Evolutionary conservation across 345 rosid genomes (phyloP).

Genomic region (Nasturtium officinale): DNA sequence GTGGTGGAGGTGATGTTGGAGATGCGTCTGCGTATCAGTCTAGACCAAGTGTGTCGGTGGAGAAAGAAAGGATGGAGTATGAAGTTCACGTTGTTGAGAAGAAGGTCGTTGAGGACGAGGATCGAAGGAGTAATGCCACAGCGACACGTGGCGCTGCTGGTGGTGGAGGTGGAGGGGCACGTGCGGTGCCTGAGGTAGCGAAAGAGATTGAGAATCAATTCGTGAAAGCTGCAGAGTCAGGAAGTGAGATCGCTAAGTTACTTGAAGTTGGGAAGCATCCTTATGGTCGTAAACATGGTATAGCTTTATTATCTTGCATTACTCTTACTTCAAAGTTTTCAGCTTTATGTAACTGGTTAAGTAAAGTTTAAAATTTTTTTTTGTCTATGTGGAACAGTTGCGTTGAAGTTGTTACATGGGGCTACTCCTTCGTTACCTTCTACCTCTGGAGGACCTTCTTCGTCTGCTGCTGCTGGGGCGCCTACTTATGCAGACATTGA

Average conservation of each 20-base stretch:
- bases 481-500: slow-evolving; percentile 54
- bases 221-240: slow-evolving; percentile 78
- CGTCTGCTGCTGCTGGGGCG: slow-evolving; percentile 33
- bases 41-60: slow-evolving; percentile 48
- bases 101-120: slow-evolving; percentile 67
- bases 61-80: slow-evolving; percentile 56
- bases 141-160: slow-evolving; percentile 35
- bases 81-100: slow-evolving; percentile 88
- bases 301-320: background rate
- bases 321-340: background rate
- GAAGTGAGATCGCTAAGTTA: slow-evolving; percentile 75
- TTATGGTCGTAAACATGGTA: slow-evolving; percentile 79
- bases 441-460: slow-evolving; percentile 58
- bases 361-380: slow-evolving; percentile 2
- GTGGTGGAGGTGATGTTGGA: slow-evolving; percentile 28
- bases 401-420: slow-evolving; percentile 66
- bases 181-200: slow-evolving; percentile 59
- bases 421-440: slow-evolving; percentile 59
- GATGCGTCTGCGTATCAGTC: slow-evolving; percentile 41
- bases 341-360: slow-evolving; percentile 14
- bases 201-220: slow-evolving; percentile 72
- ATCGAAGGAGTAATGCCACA: slow-evolving; percentile 26
- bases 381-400: slow-evolving; percentile 44
- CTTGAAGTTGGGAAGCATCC: slow-evolving; percentile 90
- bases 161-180: slow-evolving; percentile 49